Evolutionary conservation across 345 rosid genomes (phyloP).

Genomic region (Rhodamnia argentea): DNA sequence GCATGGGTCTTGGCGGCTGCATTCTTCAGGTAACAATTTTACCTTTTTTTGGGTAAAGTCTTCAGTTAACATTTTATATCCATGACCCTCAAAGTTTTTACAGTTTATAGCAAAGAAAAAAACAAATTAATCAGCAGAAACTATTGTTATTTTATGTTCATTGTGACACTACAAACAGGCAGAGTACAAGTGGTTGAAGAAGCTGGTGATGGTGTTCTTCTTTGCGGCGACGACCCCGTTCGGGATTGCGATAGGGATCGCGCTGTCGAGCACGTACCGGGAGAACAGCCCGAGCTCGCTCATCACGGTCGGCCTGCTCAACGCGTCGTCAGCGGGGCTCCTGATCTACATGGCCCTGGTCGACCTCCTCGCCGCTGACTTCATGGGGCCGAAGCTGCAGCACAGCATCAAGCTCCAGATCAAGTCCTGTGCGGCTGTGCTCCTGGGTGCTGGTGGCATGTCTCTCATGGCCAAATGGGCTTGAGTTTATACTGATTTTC

Average conservation of each 20-base stretch:
- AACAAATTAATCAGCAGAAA: neutral
- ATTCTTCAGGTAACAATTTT: constrained; percentile 47
- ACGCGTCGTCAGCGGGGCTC: constrained; percentile 54
- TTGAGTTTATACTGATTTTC: constrained; percentile 1
- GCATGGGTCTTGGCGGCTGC: constrained; percentile 71
- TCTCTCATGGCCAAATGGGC: constrained; percentile 62
- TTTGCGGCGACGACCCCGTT: constrained; percentile 49
- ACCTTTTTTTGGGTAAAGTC: no score
- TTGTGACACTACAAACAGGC: constrained; percentile 8
- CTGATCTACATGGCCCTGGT: constrained; percentile 66
- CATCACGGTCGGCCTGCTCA: constrained; percentile 41
- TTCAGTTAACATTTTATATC: neutral
- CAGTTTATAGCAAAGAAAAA: neutral
- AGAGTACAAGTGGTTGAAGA: constrained; percentile 9
- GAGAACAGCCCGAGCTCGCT: constrained; percentile 45
- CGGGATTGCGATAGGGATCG: constrained; percentile 55
- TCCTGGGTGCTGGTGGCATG: constrained; percentile 53
- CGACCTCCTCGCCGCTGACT: constrained; percentile 57
- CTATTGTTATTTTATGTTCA: neutral
- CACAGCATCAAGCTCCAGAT: constrained; percentile 34
- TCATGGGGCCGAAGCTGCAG: constrained; percentile 41
- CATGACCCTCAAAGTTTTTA: neutral
- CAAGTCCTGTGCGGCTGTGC: constrained; percentile 23
- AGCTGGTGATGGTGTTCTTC: constrained; percentile 34
- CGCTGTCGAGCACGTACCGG: constrained; percentile 20